These are phyloP conservation scores for Russula ochroleuca DNA, from an alignment of 768 basidiomycete species.

Conservation along the genomic window DNA sequence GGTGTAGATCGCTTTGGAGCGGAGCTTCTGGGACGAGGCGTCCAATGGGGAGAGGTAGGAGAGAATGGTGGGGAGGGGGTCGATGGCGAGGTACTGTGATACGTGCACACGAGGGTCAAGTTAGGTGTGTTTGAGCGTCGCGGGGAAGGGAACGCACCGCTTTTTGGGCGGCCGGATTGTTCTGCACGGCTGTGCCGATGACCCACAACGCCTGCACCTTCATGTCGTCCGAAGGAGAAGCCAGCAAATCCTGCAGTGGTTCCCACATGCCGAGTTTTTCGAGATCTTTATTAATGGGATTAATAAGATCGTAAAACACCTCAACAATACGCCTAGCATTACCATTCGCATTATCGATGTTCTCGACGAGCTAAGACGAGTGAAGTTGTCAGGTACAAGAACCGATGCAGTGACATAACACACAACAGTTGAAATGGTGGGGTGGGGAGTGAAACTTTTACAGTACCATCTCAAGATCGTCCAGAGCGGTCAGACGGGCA, in stretches of 20 bases:
- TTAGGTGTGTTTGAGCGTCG: neutral
- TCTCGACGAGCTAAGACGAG: constrained; percentile 64
- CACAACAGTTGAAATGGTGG: too few species aligned
- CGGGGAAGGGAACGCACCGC: constrained; percentile 45
- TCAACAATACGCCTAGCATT: neutral
- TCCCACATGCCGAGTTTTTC: constrained; percentile 75
- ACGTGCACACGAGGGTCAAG: too few species aligned
- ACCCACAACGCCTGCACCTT: constrained; percentile 77
- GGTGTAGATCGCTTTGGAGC: constrained; percentile 80
- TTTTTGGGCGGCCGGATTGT: constrained; percentile 80
- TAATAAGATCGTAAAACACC: neutral
- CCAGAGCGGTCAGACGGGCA: constrained; percentile 63
- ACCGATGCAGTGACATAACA: neutral
- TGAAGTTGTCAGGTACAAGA: neutral
- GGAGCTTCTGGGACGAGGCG: constrained; percentile 45
- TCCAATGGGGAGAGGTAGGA: constrained; percentile 54
- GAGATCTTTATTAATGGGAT: constrained; percentile 49
- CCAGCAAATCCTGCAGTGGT: constrained; percentile 62
- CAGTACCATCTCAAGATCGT: constrained; percentile 80
- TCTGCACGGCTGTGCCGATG: constrained; percentile 83
- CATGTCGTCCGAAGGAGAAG: constrained; percentile 54
- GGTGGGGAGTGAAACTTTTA: constrained; percentile 27
- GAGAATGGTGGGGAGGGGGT: constrained; percentile 63
- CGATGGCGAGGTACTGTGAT: constrained; percentile 53
- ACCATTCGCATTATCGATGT: constrained; percentile 91